Conservation (phyloP, 306 rosid species). For the Datisca glomerata region DNA sequence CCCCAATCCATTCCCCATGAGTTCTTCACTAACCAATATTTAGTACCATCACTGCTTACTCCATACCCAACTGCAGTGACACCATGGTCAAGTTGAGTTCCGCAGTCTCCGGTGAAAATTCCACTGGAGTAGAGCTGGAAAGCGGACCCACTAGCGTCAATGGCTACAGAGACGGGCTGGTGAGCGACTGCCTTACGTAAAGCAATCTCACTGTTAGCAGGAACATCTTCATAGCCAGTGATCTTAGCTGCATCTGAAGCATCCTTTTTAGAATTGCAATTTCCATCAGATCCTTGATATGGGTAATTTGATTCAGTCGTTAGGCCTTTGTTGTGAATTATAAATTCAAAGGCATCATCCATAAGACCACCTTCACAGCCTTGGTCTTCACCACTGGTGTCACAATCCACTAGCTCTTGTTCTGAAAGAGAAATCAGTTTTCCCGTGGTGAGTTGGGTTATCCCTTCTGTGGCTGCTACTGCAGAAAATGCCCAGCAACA, state of each 20-base stretch:
- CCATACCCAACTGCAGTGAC: conserved; percentile 81
- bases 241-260: not conserved
- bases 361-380: conserved; percentile 4
- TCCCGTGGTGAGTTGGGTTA: conserved; percentile 25
- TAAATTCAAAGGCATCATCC: conserved; percentile 6
- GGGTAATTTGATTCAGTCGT: conserved; percentile 2
- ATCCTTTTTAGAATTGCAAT: not conserved
- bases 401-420: conserved; percentile 19
- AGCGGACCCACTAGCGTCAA: not conserved
- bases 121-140: conserved; percentile 31
- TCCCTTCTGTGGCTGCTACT: conserved; percentile 35
- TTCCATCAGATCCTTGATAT: not conserved
- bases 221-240: not conserved
- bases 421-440: conserved; percentile 27
- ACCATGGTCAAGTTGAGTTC: conserved; percentile 61
- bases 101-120: conserved; percentile 57
- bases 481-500: conserved; percentile 50
- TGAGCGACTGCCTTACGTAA: conserved; percentile 3
- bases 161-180: conserved; percentile 4
- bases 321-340: not conserved
- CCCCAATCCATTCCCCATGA: conserved; percentile 92
- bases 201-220: conserved; percentile 1
- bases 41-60: conserved; percentile 52
- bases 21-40: conserved; percentile 67
- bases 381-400: not conserved